These are phyloP conservation scores for Limonium bicolor DNA, from an alignment of 148 eudicot species.

Conservation along the genomic window DNA sequence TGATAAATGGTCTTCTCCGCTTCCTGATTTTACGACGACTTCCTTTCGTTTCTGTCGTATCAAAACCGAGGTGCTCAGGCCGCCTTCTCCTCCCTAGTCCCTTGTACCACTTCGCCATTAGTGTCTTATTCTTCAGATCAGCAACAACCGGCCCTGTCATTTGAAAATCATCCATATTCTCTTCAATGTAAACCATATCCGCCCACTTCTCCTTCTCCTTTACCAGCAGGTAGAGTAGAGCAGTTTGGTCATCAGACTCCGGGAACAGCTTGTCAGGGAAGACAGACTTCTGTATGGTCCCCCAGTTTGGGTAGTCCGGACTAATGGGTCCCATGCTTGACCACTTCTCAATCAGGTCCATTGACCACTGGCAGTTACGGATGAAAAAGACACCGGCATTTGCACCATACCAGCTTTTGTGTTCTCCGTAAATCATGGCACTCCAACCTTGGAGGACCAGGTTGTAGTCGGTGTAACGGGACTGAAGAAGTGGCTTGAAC, in stretches of 20 bases:
- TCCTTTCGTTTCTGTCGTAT: too few relatives aligned
- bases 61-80: constrained; percentile 29
- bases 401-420: constrained; percentile 60
- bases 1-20: too few relatives aligned
- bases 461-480: constrained; percentile 43
- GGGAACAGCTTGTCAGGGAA: constrained; percentile 52
- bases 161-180: too few relatives aligned
- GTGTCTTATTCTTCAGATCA: too few relatives aligned
- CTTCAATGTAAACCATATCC: constrained; percentile 61
- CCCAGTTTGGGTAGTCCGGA: constrained; percentile 61
- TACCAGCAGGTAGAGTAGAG: constrained; percentile 41
- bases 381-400: constrained; percentile 88
- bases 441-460: constrained; percentile 62
- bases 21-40: constrained; percentile 7
- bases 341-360: constrained; percentile 70
- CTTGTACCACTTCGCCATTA: too few relatives aligned
- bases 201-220: constrained; percentile 53
- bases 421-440: constrained; percentile 22
- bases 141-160: too few relatives aligned
- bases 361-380: constrained; percentile 84
- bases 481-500: constrained; percentile 48
- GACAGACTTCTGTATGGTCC: constrained; percentile 18
- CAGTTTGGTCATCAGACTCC: constrained; percentile 86
- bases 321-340: constrained; percentile 60
- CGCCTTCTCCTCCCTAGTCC: too few relatives aligned